Evolutionary conservation across 352 stramenopile species (phyloP).

Genomic region (Halophytophthora polymorphica): DNA sequence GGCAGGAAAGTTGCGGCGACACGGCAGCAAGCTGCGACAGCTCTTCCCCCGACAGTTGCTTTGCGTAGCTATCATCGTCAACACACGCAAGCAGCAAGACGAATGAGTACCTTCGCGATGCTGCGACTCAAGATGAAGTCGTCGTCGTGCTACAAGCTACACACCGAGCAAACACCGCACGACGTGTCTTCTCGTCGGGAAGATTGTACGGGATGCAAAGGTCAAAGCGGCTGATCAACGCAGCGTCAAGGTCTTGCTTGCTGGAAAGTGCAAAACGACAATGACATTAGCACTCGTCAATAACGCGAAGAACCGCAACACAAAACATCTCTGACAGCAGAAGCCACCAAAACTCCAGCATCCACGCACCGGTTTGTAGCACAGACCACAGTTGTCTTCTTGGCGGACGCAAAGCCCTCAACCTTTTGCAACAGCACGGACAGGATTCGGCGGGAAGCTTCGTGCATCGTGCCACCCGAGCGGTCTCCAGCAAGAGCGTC

Average conservation of each 20-base stretch:
- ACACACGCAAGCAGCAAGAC: background rate
- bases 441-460: constrained; percentile 90
- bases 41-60: constrained; percentile 81
- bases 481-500: constrained; percentile 89
- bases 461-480: constrained; percentile 88
- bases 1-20: constrained; percentile 86
- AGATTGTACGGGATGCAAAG: constrained; percentile 91
- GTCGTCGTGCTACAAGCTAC: background rate
- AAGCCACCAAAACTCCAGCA: background rate
- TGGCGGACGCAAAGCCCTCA: constrained; percentile 90
- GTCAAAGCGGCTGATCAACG: constrained; percentile 92
- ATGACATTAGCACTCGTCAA: background rate
- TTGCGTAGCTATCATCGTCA: constrained; percentile 66
- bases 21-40: constrained; percentile 72
- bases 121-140: background rate
- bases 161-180: constrained; percentile 87
- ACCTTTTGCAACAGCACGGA: constrained; percentile 91
- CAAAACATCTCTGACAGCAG: background rate
- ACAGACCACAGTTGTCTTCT: constrained; percentile 92
- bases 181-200: constrained; percentile 76
- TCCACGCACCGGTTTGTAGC: constrained; percentile 82
- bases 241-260: constrained; percentile 92
- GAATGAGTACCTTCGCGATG: constrained; percentile 3
- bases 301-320: background rate
- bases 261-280: constrained; percentile 22